Evolutionary conservation across 2,329 filamentous ascomycete species (phyloP).

Genomic region (Magnaporthiopsis poae): DNA sequence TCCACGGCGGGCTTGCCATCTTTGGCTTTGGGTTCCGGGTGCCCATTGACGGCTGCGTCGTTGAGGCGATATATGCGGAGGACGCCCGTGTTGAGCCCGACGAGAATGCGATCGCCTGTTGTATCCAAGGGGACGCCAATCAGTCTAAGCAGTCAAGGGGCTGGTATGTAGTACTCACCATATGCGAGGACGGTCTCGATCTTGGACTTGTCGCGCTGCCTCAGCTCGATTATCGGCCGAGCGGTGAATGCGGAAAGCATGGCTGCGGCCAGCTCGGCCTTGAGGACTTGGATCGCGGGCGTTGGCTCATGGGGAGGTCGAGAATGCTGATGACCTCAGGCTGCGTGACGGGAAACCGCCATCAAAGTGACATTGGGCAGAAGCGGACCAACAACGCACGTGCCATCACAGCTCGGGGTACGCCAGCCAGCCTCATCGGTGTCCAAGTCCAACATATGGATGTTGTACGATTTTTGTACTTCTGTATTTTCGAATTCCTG

Average conservation of each 20-base stretch:
- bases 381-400: no score
- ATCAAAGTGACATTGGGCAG: no score
- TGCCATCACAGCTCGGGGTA: no score
- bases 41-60: conserved; percentile 38
- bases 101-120: conserved; percentile 75
- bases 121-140: neutral
- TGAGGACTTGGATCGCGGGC: neutral
- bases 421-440: no score
- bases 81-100: conserved; percentile 80
- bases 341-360: no score
- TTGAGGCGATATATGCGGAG: conserved; percentile 88
- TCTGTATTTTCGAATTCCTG: no score
- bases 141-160: neutral
- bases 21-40: conserved; percentile 26
- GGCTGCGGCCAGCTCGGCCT: conserved; percentile 34
- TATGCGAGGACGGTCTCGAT: conserved; percentile 93
- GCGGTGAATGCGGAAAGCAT: conserved; percentile 98
- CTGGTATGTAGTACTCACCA: conserved; percentile 38
- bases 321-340: neutral
- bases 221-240: conserved; percentile 92
- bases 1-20: conserved; percentile 21
- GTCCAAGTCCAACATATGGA: no score
- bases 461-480: no score
- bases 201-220: conserved; percentile 86
- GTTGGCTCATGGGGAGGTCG: neutral